Conservation (phyloP, 140 eudicot species). For the Oenanthe javanica region DNA sequence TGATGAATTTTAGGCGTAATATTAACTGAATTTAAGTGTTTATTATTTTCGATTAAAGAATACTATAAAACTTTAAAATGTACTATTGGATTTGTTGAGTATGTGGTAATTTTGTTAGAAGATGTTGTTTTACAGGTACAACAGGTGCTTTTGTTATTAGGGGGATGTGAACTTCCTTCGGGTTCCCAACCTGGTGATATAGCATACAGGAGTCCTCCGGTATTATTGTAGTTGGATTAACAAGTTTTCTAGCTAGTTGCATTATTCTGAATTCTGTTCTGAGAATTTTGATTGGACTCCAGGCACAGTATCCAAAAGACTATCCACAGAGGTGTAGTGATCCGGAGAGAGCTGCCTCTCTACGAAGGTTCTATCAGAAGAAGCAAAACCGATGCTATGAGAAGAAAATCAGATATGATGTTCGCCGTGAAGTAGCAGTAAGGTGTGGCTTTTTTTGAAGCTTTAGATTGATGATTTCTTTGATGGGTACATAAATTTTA, state of each 20-base stretch:
- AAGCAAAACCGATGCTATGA: constrained; percentile 35
- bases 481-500: background rate
- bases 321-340: constrained; percentile 13
- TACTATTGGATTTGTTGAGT: background rate
- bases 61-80: background rate
- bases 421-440: constrained; percentile 39
- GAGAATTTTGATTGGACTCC: background rate
- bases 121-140: constrained; percentile 21
- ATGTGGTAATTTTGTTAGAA: background rate
- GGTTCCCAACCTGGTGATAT: constrained; percentile 16
- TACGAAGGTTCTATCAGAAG: constrained; percentile 30
- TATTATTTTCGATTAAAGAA: background rate
- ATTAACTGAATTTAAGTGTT: background rate
- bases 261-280: background rate
- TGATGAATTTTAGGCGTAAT: background rate
- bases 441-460: constrained; percentile 13
- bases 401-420: constrained; percentile 34
- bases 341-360: constrained; percentile 34
- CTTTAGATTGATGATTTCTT: background rate
- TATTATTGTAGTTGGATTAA: background rate
- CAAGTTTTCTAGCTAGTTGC: background rate
- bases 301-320: constrained; percentile 14
- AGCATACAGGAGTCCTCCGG: constrained; percentile 18
- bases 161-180: constrained; percentile 24
- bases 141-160: constrained; percentile 7